These are phyloP conservation scores for Pythium rishiriense DNA, from an alignment of 352 stramenopile species.

Conservation along the genomic window DNA sequence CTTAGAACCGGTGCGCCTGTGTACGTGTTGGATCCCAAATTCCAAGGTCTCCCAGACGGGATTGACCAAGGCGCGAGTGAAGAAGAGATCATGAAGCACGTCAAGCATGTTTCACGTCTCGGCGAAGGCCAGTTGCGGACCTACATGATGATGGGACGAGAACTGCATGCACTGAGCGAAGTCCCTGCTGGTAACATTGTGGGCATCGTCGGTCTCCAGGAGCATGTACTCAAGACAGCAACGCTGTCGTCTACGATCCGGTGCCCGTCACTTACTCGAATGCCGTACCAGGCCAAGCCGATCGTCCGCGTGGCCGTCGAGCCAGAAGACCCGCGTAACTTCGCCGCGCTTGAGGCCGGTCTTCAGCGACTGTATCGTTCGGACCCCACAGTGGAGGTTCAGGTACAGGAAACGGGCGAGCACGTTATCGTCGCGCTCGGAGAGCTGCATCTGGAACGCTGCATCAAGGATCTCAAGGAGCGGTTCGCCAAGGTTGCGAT, in stretches of 20 bases:
- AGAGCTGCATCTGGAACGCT: conserved; percentile 91
- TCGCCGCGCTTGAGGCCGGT: conserved; percentile 81
- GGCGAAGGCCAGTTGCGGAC: conserved; percentile 52
- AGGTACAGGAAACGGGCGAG: conserved; percentile 88
- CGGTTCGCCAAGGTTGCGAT: conserved; percentile 86
- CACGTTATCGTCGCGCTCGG: conserved; percentile 90
- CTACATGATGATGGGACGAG: conserved; percentile 93
- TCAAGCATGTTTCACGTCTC: conserved; percentile 66
- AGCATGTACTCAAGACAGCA: conserved; percentile 89
- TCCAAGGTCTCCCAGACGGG: conserved; percentile 47
- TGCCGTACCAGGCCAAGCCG: conserved; percentile 90
- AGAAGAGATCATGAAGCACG: conserved; percentile 33
- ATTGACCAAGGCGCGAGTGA: conserved; percentile 23
- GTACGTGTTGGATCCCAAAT: conserved; percentile 90
- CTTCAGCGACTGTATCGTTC: conserved; percentile 91
- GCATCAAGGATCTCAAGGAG: conserved; percentile 90
- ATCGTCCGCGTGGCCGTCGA: conserved; percentile 93
- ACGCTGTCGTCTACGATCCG: conserved; percentile 80
- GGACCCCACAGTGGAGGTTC: conserved; percentile 92
- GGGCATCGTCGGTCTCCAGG: conserved; percentile 84
- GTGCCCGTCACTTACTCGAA: conserved; percentile 84
- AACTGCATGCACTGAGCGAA: conserved; percentile 70
- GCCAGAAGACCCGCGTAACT: conserved; percentile 83
- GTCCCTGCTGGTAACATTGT: conserved; percentile 92
- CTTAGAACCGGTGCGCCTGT: conserved; percentile 58